A percentile compares a stretch with the other conserved stretches of the same genome.
Conservation (phyloP, 169 alveolate genomes). For the Cryptosporidium viatorum region DNA sequence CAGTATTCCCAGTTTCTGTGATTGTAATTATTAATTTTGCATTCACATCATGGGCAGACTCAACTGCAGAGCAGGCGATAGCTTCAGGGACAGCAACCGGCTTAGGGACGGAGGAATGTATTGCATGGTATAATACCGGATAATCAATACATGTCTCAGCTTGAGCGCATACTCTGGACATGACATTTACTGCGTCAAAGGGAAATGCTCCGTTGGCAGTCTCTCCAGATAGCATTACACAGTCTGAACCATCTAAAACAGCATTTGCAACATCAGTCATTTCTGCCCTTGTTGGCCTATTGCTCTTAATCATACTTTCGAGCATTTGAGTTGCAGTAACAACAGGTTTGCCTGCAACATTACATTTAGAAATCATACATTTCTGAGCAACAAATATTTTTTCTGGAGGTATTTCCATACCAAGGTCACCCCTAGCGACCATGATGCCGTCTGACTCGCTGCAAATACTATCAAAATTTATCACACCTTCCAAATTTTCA, state of each 20-base stretch:
- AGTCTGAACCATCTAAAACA: constrained; percentile 98
- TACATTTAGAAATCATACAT: constrained; percentile 95
- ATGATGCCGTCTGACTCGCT: constrained; percentile 97
- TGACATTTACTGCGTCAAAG: constrained; percentile 84
- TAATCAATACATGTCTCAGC: constrained; percentile 87
- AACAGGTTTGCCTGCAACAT: constrained; percentile 95
- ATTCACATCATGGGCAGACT: constrained; percentile 87
- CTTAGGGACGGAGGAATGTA: constrained; percentile 78
- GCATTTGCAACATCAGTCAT: constrained; percentile 99
- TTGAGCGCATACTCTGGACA: constrained; percentile 86
- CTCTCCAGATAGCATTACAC: constrained; percentile 94
- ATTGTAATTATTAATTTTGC: constrained; percentile 93
- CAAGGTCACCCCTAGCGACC: constrained; percentile 99
- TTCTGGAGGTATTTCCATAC: constrained; percentile 98
- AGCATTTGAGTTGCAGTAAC: constrained; percentile 99
- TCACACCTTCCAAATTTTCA: constrained; percentile 96
- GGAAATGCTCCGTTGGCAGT: constrained; percentile 89
- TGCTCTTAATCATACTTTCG: constrained; percentile 96
- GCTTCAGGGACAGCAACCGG: constrained; percentile 89
- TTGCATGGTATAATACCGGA: constrained; percentile 80
- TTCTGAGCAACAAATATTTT: constrained; percentile 97
- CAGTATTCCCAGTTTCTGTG: constrained; percentile 97
- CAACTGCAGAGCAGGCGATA: constrained; percentile 91
- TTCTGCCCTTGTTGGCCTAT: constrained; percentile 99
- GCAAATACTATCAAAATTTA: constrained; percentile 94